Conservation (phyloP, 139 green algal genomes). For the Auxenochlorella pyrenoidosa region DNA sequence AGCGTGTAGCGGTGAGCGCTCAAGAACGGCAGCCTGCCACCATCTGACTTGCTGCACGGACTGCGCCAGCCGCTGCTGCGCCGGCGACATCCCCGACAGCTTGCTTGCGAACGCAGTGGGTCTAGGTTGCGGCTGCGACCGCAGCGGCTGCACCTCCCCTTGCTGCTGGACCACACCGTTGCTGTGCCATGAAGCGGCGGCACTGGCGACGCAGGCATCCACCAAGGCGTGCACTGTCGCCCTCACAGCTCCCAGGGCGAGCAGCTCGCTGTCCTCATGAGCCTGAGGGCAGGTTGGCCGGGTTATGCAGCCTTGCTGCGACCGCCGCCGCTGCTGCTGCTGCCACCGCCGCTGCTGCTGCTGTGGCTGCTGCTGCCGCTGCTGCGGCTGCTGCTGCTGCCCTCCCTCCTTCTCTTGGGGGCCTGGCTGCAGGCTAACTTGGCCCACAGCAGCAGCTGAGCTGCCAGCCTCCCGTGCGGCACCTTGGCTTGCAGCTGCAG, state of each 20-base stretch:
- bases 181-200: not conserved
- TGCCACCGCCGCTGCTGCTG: no score
- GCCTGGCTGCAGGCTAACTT: not conserved
- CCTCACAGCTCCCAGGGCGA: not conserved
- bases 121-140: not conserved
- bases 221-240: not conserved
- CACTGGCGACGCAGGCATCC: not conserved
- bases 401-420: not conserved
- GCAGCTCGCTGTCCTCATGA: not conserved
- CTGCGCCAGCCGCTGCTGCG: not conserved
- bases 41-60: not conserved
- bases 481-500: not conserved
- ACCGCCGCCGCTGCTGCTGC: no score
- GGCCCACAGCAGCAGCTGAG: not conserved
- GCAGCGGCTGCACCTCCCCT: not conserved
- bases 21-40: not conserved
- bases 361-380: conserved; percentile 3
- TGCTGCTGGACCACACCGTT: not conserved
- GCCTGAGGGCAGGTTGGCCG: not conserved
- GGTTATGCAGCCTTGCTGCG: not conserved
- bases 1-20: no score
- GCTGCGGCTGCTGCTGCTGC: conserved; percentile 11
- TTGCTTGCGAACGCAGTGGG: not conserved
- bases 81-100: not conserved
- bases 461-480: not conserved